Base-by-base conservation (phyloP, 352 stramenopile species). In the Pythium phragmitis region DNA sequence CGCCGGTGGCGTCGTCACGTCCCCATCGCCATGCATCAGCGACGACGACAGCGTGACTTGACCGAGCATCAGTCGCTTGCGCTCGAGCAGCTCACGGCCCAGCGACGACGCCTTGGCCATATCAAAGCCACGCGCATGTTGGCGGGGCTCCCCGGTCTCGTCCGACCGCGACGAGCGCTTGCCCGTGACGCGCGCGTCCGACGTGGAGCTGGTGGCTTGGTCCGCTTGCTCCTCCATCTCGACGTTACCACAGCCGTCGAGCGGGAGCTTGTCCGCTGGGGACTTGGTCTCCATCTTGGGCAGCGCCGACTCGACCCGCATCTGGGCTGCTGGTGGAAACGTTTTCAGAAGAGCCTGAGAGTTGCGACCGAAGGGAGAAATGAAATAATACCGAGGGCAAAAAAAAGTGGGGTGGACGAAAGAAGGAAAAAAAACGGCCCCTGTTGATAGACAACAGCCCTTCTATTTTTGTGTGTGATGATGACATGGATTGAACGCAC, bases 61-160 rank as follows among this genome's bases (percentile, higher is more conserved):
- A 54, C 63, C 65, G 37, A 85, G 58, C 77, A 88, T 75, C 48
- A 69, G 67, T 45, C 75, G 78, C 71, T 86, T 86, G 49, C 67
- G 68, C 60, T 74, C 65, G n/a, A 76, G 41, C 26, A 79, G 60
- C 60, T 73, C 68, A 45, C 61, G 75, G 34, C 63, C 75, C 8
- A 81, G 70, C 48, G 70, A 64, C 59, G 74, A 81, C 34, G 72
- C 64, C 14, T 19, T 41, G 28, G 57, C n/a, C 57, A 67, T 43
- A 21, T 71, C 65, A 16, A 63, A 63, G 49, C n/a, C 21, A n/a
- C 34, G 17, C n/a, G 16, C 41, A 21, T 17, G 37, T 2, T 43
- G 37, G 37, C 16, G 37, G 37, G 37, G 23, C n/a, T 19, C 42
- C 9, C 9, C 42, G 7, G 2, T n/a, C 3, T 48, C 42, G 16